A percentile compares a stretch with the other conserved stretches of the same genome.
Conservation (phyloP, 2,329 filamentous ascomycete species). For the Aspergillus latus region DNA sequence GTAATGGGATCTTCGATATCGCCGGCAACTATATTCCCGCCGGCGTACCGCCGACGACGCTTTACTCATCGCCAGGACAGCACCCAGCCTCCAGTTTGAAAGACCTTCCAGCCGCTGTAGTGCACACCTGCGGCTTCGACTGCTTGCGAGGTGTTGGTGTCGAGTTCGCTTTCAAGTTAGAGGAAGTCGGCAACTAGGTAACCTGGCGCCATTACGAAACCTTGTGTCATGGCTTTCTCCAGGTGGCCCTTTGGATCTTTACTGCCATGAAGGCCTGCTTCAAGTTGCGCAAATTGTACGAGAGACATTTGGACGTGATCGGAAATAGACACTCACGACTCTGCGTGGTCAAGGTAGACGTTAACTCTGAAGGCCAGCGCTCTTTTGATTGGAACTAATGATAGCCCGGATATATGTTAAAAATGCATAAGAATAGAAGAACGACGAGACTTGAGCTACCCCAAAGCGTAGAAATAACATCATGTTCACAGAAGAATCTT, state of each 20-base stretch:
- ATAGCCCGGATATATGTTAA: not conserved
- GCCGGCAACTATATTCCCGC: conserved; percentile 34
- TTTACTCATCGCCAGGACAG: conserved; percentile 35
- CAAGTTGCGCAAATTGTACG: not conserved
- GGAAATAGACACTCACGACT: not conserved
- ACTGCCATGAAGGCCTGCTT: conserved; percentile 22
- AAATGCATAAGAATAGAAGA: not conserved
- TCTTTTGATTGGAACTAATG: not conserved
- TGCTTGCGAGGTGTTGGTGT: conserved; percentile 33
- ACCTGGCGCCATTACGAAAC: conserved; percentile 28
- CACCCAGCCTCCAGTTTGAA: conserved; percentile 25
- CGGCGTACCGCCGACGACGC: conserved; percentile 23
- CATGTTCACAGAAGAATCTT: conserved; percentile 26
- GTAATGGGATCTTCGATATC: conserved; percentile 38
- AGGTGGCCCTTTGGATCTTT: conserved; percentile 34
- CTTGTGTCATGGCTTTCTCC: conserved; percentile 32
- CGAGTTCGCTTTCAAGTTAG: conserved; percentile 31
- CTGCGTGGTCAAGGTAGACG: not conserved
- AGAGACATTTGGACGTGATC: not conserved
- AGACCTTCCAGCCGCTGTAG: conserved; percentile 26
- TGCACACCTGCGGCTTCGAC: conserved; percentile 37
- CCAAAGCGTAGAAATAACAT: not conserved
- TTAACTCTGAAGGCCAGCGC: not conserved
- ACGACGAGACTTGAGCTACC: not conserved
- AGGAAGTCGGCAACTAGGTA: conserved; percentile 29